Evolutionary conservation across 805 yeast genomes (phyloP).

Genomic region (Torulaspora delbrueckii): DNA sequence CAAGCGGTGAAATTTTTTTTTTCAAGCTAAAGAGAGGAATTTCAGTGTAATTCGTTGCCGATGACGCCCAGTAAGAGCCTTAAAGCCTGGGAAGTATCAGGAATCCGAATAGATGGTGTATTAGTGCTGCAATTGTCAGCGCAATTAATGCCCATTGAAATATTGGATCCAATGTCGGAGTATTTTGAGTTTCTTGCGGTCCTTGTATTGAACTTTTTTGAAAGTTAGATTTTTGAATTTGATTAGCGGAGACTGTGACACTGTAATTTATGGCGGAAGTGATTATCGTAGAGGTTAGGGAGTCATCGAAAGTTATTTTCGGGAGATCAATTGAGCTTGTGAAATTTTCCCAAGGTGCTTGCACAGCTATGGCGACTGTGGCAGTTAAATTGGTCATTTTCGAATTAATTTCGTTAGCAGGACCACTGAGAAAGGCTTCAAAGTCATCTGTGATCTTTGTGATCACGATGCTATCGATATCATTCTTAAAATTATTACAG

Average conservation of each 20-base stretch:
- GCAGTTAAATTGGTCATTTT: constrained; percentile 4
- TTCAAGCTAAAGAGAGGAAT: not conserved
- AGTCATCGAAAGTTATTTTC: not conserved
- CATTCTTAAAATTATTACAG: constrained; percentile 5
- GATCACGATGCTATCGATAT: constrained; percentile 2
- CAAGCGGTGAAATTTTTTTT: constrained; percentile 3
- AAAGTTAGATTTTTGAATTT: not conserved
- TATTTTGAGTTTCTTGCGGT: not conserved
- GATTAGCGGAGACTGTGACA: not conserved
- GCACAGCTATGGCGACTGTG: constrained; percentile 1
- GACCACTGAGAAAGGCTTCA: not conserved
- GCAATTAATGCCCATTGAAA: constrained; percentile 8
- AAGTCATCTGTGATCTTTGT: constrained; percentile 2
- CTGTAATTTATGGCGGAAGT: not conserved
- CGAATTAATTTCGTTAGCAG: constrained; percentile 5
- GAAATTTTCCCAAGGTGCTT: constrained; percentile 8
- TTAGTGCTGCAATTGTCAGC: not conserved
- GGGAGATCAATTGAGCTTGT: not conserved
- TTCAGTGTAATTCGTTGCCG: not conserved
- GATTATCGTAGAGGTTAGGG: not conserved
- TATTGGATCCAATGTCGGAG: not conserved
- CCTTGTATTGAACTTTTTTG: not conserved
- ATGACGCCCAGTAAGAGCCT: not conserved
- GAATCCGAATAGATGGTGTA: constrained; percentile 9
- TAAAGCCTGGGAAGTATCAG: constrained; percentile 3